Conservation (phyloP, 192 early-diverging fungal species). For the Dispira simplex region DNA sequence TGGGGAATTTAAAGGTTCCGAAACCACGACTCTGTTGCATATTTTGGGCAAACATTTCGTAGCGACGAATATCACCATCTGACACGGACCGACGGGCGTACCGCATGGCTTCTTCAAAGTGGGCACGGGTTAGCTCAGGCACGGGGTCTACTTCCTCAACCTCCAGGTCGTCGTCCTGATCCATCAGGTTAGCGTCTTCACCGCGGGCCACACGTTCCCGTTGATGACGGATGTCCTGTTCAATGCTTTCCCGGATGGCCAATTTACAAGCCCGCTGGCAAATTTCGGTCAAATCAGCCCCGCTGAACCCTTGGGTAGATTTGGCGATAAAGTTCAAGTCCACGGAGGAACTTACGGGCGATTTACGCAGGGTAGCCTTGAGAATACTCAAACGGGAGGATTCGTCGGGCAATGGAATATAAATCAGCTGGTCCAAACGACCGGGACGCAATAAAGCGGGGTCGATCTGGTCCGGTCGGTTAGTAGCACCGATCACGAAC, state of each 20-base stretch:
- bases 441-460: conserved; percentile 92
- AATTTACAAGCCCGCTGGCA: conserved; percentile 96
- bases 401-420: conserved; percentile 90
- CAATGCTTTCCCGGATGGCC: conserved; percentile 93
- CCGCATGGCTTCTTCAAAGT: conserved; percentile 99
- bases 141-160: conserved; percentile 69
- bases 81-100: conserved; percentile 90
- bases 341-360: conserved; percentile 65
- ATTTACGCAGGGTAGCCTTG: conserved; percentile 82
- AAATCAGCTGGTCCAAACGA: conserved; percentile 97
- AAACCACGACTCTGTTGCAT: conserved; percentile 91
- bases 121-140: conserved; percentile 81
- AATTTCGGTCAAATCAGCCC: conserved; percentile 96
- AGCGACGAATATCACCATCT: conserved; percentile 94
- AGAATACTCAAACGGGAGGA: conserved; percentile 72
- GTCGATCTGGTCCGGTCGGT: conserved; percentile 98
- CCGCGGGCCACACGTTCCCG: conserved; percentile 53
- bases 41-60: conserved; percentile 99
- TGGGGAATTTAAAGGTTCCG: conserved; percentile 95
- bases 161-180: conserved; percentile 44
- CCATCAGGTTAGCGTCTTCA: conserved; percentile 28
- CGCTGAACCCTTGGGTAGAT: conserved; percentile 86
- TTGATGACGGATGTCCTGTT: conserved; percentile 62
- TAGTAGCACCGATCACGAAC: conserved; percentile 99
- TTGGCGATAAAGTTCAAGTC: conserved; percentile 79